These are phyloP conservation scores for Leishmania guyanensis DNA, from an alignment of 208 protist genomes.

Conservation along the genomic window DNA sequence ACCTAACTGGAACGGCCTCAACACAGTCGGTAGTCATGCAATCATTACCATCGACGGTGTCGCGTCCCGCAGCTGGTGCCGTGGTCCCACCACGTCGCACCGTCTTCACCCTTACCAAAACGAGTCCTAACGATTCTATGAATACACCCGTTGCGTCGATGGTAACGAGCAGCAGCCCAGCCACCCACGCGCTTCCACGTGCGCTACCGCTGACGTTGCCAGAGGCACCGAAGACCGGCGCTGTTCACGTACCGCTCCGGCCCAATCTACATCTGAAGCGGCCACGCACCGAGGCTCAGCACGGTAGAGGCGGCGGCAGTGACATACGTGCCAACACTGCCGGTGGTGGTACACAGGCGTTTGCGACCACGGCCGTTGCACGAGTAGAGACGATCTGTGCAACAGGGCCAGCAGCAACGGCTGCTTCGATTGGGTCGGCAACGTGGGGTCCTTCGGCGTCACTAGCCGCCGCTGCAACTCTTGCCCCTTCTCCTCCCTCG, in stretches of 20 bases:
- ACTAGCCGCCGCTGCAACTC: neutral
- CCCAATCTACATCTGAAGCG: conserved; percentile 30
- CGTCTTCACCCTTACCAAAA: conserved; percentile 31
- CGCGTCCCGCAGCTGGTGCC: neutral
- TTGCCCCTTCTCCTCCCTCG: neutral
- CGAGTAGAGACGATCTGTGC: neutral
- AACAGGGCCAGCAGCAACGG: neutral
- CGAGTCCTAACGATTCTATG: neutral
- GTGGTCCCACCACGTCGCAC: conserved; percentile 27
- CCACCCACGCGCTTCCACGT: neutral
- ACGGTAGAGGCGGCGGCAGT: neutral
- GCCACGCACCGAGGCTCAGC: conserved; percentile 13
- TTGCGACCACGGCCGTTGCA: neutral
- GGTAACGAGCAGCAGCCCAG: neutral
- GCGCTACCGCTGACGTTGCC: neutral
- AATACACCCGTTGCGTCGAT: neutral
- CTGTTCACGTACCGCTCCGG: conserved; percentile 24
- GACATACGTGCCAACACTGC: neutral
- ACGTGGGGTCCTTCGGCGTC: neutral
- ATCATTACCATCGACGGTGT: neutral
- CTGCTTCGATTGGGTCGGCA: neutral
- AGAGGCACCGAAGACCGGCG: neutral
- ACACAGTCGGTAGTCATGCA: neutral
- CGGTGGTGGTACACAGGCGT: neutral
- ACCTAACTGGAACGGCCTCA: conserved; percentile 8